Evolutionary conservation across 129 eudicot species (phyloP), one percentile per base, ranked within the genome.

Genomic region (Chrysanthemum makinoi): DNA sequence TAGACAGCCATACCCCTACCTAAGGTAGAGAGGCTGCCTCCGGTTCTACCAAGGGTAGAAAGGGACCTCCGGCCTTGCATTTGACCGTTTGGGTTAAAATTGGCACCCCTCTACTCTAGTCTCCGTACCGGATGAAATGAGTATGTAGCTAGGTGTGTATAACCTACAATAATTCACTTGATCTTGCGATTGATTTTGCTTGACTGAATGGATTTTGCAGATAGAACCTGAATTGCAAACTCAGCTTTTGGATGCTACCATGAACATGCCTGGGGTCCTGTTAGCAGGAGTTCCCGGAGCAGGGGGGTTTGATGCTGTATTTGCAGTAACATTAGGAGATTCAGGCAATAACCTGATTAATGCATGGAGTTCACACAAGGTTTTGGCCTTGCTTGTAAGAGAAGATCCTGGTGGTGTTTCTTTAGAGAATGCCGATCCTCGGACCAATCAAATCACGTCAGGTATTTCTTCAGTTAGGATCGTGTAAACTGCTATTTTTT

Each of bases 231-330:
- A 90, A 68, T 84, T 94, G 75, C 97, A 84, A 83, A 87, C 99
- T 59, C 82, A 47, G 72, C 97, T 90, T 66, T 72, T 86, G 75
- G 96, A 94, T 72, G 80, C 93, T 22, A 90, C 99, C 24, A 90
- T 90, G 97, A 82, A 66, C 71, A 77, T 81, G 83, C 85, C 83
- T 61, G 97, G 97, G 76, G 96, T 95, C 69, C 73, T 95, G 54
- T 78, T 95, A 84, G 99, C 99, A 43, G 99, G 99, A 59, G 93
- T 95, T 77, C 99, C 99, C 47, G 97, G 99, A 60, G 99, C 97
- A 46, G 99, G 99, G n/a, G 99, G 99, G 2, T 94, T 86, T 70
- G 99, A 94, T 82, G 99, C 99, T 17, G 88, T 94, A 8, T 94
- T 89, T 84, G 96, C 96, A 2, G 80, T 94, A 61, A 89, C 90